These are phyloP conservation scores for Rhodosporidiobolus sp. DNA, from an alignment of 768 basidiomycete species.

Conservation along the genomic window DNA sequence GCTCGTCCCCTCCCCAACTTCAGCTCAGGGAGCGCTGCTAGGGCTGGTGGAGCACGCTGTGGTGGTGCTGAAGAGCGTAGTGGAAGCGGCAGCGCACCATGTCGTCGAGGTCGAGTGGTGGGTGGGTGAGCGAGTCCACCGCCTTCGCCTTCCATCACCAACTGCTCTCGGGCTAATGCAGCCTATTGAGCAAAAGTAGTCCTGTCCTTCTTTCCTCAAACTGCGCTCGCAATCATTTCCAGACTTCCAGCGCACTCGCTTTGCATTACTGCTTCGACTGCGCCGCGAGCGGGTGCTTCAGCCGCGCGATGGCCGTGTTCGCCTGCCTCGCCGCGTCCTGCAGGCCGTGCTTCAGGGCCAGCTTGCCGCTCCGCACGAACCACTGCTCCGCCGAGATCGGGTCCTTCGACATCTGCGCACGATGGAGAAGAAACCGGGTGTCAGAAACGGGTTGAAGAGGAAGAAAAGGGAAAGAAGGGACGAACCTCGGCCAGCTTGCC, in stretches of 20 bases:
- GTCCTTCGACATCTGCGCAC: slow-evolving; percentile 29
- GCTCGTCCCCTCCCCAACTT: neutral
- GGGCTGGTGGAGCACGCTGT: neutral
- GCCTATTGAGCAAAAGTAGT: too few relatives aligned
- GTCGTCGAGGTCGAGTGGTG: neutral
- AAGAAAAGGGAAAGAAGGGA: neutral
- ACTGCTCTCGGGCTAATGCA: too few relatives aligned
- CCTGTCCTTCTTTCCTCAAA: too few relatives aligned
- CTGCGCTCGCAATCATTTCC: neutral
- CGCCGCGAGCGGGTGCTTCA: slow-evolving; percentile 11
- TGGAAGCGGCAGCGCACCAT: neutral
- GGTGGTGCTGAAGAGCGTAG: neutral
- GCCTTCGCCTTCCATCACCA: neutral
- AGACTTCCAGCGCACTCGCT: too few relatives aligned
- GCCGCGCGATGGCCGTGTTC: slow-evolving; percentile 15
- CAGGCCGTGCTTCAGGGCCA: slow-evolving; percentile 15
- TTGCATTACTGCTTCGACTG: neutral
- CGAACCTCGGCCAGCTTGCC: slow-evolving; percentile 39
- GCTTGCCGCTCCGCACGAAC: slow-evolving; percentile 21
- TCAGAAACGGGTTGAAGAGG: neutral
- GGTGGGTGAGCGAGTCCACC: neutral
- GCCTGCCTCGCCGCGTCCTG: slow-evolving; percentile 18
- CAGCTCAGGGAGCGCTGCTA: neutral
- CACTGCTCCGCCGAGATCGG: slow-evolving; percentile 25
- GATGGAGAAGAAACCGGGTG: too few relatives aligned